Conservation (phyloP, 345 rosid genomes). For the Citrus hindsii region DNA sequence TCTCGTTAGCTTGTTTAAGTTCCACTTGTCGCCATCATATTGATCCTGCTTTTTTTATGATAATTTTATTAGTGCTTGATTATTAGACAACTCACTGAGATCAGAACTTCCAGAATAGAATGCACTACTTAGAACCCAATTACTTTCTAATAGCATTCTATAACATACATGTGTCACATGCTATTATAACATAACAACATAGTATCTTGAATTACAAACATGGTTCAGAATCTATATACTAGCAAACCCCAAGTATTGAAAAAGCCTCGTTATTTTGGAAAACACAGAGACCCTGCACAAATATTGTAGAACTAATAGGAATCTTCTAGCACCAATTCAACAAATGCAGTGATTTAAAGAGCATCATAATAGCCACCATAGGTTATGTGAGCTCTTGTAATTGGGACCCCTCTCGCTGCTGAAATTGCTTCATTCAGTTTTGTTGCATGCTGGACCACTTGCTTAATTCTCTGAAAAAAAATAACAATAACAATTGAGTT, state of each 20-base stretch:
- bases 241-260: no score
- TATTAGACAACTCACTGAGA: not conserved
- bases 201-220: slow-evolving; percentile 16
- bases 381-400: slow-evolving; percentile 67
- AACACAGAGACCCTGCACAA: slow-evolving; percentile 12
- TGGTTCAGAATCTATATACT: slow-evolving; percentile 17
- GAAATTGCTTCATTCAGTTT: slow-evolving; percentile 68
- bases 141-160: not conserved
- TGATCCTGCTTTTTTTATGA: not conserved
- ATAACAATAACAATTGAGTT: no score
- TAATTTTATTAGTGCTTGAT: not conserved
- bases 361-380: slow-evolving; percentile 72
- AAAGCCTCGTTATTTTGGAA: slow-evolving; percentile 1
- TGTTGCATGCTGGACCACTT: slow-evolving; percentile 62
- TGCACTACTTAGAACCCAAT: not conserved
- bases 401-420: slow-evolving; percentile 62
- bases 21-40: not conserved
- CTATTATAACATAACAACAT: not conserved
- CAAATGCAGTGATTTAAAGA: slow-evolving; percentile 27
- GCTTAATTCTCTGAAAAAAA: slow-evolving; percentile 56
- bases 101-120: not conserved
- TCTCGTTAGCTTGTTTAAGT: not conserved
- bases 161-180: not conserved
- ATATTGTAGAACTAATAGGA: not conserved
- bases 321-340: not conserved